Conservation (phyloP, 2,329 filamentous ascomycete genomes). For the Aspergillus fijiensis region DNA sequence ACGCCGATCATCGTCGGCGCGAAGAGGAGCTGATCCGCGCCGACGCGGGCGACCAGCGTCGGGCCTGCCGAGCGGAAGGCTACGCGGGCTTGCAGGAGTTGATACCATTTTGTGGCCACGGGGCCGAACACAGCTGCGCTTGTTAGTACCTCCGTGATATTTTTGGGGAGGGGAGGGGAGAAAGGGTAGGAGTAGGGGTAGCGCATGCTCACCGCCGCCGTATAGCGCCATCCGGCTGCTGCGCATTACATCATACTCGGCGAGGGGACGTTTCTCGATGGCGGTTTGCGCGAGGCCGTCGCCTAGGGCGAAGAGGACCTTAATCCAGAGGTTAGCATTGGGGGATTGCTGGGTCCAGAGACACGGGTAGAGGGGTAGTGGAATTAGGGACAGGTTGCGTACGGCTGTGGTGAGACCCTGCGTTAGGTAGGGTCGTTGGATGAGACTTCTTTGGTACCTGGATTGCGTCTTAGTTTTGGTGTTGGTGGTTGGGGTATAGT, state of each 20-base stretch:
- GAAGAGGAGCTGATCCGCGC: conserved; percentile 16
- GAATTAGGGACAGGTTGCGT: background rate
- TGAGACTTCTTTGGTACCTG: conserved; percentile 18
- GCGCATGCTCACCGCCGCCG: conserved; percentile 12
- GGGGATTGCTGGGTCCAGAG: background rate
- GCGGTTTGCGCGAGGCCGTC: conserved; percentile 19
- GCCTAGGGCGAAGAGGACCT: conserved; percentile 18
- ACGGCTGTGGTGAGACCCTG: conserved; percentile 20
- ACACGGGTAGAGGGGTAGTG: no score
- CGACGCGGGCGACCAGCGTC: conserved; percentile 15
- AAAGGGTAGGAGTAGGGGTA: background rate
- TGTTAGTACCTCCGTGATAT: no score
- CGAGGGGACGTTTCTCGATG: conserved; percentile 14
- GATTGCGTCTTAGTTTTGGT: background rate
- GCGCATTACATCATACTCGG: conserved; percentile 12
- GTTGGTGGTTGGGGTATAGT: background rate
- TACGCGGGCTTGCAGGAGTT: conserved; percentile 15
- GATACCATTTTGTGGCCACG: conserved; percentile 20
- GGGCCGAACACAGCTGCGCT: conserved; percentile 16
- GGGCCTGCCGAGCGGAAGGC: background rate
- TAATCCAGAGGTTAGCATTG: no score
- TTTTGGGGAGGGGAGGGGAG: background rate
- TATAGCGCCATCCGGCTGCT: conserved; percentile 13
- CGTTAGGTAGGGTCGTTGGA: conserved; percentile 16
- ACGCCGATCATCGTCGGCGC: conserved; percentile 20